These are phyloP conservation scores for Coemansia sp. DNA, from an alignment of 192 early-diverging fungal genomes.

Conservation along the genomic window DNA sequence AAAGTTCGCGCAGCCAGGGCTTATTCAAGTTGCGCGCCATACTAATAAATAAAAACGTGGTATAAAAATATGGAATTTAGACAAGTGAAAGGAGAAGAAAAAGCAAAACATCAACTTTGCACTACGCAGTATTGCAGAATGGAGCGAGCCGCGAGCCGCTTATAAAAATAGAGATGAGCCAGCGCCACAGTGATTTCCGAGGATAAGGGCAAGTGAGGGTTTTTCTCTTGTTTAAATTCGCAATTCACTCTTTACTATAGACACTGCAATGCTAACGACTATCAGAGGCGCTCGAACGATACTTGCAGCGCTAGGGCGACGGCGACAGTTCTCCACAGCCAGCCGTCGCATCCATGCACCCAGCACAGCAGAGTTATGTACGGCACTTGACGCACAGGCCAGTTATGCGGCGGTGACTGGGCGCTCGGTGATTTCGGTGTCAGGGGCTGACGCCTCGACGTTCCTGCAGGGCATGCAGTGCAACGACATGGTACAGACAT, in stretches of 20 bases:
- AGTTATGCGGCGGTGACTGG: constrained; percentile 59
- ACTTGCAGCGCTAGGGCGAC: constrained; percentile 5
- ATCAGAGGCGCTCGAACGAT: constrained; percentile 2
- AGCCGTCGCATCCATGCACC: constrained; percentile 12
- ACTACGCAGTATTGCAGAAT: background rate
- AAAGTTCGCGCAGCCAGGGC: constrained; percentile 33
- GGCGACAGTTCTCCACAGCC: background rate
- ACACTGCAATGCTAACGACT: background rate
- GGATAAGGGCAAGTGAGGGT: background rate
- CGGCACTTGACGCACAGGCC: constrained; percentile 33
- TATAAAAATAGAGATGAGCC: background rate
- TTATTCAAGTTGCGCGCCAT: constrained; percentile 33
- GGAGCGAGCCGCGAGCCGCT: background rate
- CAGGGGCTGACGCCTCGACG: constrained; percentile 74
- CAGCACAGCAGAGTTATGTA: constrained; percentile 23
- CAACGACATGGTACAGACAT: constrained; percentile 79
- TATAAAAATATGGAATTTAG: background rate
- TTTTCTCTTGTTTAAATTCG: background rate
- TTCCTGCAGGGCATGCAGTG: constrained; percentile 93
- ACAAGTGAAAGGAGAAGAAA: background rate
- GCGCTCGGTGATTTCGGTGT: constrained; percentile 66
- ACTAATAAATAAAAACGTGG: background rate
- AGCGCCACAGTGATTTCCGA: background rate
- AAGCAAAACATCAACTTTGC: background rate
- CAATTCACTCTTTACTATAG: background rate